These are phyloP conservation scores for Fusarium subtropicale DNA, from an alignment of 2,329 filamentous ascomycete genomes.

Conservation along the genomic window DNA sequence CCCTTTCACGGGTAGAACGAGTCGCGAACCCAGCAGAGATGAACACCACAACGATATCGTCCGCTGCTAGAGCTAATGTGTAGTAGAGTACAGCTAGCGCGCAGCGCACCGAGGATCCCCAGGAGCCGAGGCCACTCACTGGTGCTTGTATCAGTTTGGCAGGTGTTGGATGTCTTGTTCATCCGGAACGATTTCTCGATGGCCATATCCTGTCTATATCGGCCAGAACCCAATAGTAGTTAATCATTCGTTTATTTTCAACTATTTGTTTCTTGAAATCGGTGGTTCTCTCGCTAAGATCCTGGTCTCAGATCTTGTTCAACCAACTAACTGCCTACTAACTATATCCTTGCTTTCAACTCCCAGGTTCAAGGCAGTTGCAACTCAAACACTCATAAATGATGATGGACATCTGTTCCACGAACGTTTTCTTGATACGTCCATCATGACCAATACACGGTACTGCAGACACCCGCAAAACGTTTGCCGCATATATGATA, in stretches of 20 bases:
- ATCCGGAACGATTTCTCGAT: neutral
- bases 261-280: neutral
- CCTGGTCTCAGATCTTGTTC: constrained; percentile 20
- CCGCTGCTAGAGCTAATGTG: neutral
- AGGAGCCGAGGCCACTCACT: constrained; percentile 18
- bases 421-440: constrained; percentile 16
- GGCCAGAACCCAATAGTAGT: neutral
- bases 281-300: constrained; percentile 22
- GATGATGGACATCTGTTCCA: constrained; percentile 24
- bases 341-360: constrained; percentile 16
- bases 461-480: neutral
- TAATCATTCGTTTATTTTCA: neutral
- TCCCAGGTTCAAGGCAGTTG: constrained; percentile 12
- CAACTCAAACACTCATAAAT: neutral
- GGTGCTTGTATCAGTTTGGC: constrained; percentile 17
- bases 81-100: neutral
- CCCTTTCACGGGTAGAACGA: neutral
- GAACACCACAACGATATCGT: constrained; percentile 27
- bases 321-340: neutral
- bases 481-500: constrained; percentile 5
- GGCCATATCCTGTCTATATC: neutral
- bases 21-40: constrained; percentile 18
- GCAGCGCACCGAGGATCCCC: neutral
- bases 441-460: neutral
- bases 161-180: neutral